Conservation (phyloP, 1,284 basidiomycete genomes). For the Wallemia mellicola region DNA sequence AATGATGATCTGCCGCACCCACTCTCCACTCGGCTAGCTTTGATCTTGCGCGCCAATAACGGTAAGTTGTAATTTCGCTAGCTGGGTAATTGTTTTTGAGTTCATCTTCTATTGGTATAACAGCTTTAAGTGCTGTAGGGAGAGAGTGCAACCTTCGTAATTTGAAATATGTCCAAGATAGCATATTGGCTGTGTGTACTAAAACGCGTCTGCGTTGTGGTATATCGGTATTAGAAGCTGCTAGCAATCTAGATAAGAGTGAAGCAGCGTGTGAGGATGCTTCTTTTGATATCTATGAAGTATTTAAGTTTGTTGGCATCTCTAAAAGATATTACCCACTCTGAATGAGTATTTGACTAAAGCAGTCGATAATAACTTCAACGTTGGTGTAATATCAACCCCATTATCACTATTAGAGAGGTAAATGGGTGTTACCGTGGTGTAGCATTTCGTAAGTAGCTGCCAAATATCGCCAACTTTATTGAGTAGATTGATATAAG, state of each 20-base stretch:
- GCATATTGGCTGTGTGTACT: background rate
- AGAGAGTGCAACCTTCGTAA: background rate
- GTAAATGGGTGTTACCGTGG: too few relatives aligned
- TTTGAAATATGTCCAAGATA: background rate
- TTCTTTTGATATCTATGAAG: background rate
- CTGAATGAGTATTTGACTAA: too few relatives aligned
- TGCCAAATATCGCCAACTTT: background rate
- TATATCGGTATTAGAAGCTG: background rate
- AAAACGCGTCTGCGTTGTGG: background rate
- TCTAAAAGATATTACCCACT: too few relatives aligned
- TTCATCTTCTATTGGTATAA: background rate
- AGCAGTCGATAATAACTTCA: too few relatives aligned
- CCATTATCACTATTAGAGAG: too few relatives aligned
- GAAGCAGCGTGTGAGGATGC: background rate
- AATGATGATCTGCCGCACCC: background rate
- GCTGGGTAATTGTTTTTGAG: background rate
- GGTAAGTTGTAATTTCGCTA: background rate
- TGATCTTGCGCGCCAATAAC: background rate
- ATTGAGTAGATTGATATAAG: background rate
- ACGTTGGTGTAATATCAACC: too few relatives aligned
- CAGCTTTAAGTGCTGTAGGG: background rate
- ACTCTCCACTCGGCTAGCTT: background rate
- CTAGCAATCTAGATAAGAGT: background rate
- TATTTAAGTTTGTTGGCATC: too few relatives aligned
- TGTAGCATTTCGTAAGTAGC: background rate